These are phyloP conservation scores for Colletotrichum endophyticum DNA, from an alignment of 2,329 filamentous ascomycete species.

Conservation along the genomic window DNA sequence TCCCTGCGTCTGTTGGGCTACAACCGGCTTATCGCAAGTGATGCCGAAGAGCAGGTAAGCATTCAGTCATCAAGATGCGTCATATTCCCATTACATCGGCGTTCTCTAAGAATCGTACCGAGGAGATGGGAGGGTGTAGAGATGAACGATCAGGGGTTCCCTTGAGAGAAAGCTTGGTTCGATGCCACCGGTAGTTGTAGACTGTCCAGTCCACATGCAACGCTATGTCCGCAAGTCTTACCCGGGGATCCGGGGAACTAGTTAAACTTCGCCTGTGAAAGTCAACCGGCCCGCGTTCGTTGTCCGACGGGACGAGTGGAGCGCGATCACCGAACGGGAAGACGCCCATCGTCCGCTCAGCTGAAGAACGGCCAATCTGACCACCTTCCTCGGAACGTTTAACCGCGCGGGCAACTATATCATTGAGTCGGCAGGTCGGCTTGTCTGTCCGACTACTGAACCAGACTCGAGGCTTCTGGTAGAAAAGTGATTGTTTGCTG, in stretches of 20 bases:
- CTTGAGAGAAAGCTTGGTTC: not conserved
- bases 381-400: not conserved
- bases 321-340: not conserved
- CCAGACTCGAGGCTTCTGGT: not conserved
- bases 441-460: not conserved
- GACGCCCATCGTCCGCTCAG: not conserved
- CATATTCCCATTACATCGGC: not conserved
- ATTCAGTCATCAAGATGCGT: not conserved
- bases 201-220: not conserved
- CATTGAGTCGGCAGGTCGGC: not conserved
- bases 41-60: not conserved
- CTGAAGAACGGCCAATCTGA: not conserved
- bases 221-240: not conserved
- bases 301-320: not conserved
- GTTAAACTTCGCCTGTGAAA: not conserved
- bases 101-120: not conserved
- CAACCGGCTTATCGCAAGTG: not conserved
- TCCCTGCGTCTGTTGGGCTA: not conserved
- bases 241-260: not conserved
- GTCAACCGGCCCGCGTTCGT: not conserved
- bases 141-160: not conserved
- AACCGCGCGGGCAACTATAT: not conserved
- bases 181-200: not conserved
- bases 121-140: not conserved
- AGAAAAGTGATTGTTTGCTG: not conserved